A percentile compares a stretch with the other conserved stretches of the same genome.
phyloP scores from a whole-genome alignment of 192 early-diverging fungal genomes.

The Lobulomyces angularis region DNA sequence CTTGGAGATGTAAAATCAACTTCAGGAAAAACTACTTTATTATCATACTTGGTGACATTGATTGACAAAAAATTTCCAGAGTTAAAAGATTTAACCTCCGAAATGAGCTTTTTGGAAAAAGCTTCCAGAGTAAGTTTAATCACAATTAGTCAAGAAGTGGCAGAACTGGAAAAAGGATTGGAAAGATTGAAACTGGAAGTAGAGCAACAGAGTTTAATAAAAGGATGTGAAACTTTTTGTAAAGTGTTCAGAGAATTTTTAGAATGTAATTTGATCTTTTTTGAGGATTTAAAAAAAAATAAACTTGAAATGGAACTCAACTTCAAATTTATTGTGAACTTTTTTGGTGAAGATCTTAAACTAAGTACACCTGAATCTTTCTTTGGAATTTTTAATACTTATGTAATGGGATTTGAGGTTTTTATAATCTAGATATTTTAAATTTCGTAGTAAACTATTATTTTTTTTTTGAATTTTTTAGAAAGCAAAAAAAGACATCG shows the following conservation, averaged over 20 bases:
- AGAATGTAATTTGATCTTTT: slow-evolving; percentile 1
- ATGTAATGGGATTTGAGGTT: slow-evolving; percentile 20
- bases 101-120: slow-evolving; percentile 28
- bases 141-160: slow-evolving; percentile 14
- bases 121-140: slow-evolving; percentile 22
- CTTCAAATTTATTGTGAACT: slow-evolving; percentile 14
- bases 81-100: slow-evolving; percentile 17
- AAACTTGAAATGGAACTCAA: slow-evolving; percentile 16
- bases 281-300: slow-evolving; percentile 7
- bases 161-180: slow-evolving; percentile 7
- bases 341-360: slow-evolving; percentile 38
- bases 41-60: slow-evolving; percentile 33
- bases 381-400: slow-evolving; percentile 31
- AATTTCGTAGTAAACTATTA: background rate
- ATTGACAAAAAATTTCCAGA: slow-evolving; percentile 33
- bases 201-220: too few species aligned
- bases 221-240: background rate
- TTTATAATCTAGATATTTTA: background rate
- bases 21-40: slow-evolving; percentile 26
- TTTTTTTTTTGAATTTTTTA: slow-evolving; percentile 3
- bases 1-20: slow-evolving; percentile 33
- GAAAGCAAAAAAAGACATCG: slow-evolving; percentile 27
- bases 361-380: slow-evolving; percentile 38
- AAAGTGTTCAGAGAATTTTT: slow-evolving; percentile 13
- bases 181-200: slow-evolving; percentile 8